These are phyloP conservation scores for Chimonanthus salicifolius DNA, from an alignment of 164 flowering plant genomes.

Conservation along the genomic window DNA sequence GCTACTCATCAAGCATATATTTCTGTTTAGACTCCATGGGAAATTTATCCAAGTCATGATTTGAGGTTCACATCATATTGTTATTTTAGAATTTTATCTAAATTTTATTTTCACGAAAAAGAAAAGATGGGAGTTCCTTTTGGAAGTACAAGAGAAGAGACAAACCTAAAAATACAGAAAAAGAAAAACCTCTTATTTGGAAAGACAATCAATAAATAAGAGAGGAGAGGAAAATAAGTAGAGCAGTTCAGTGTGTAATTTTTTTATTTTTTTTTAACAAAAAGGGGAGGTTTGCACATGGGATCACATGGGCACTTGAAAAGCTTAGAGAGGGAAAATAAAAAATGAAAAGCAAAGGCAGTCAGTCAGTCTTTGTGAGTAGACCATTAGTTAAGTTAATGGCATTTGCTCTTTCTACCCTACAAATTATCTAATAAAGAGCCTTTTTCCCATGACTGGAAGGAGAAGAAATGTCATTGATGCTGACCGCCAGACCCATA, in stretches of 20 bases:
- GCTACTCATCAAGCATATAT: not conserved
- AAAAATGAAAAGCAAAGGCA: too few species aligned
- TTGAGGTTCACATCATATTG: not conserved
- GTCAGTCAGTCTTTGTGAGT: not conserved
- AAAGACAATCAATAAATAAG: not conserved
- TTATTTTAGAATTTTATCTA: not conserved
- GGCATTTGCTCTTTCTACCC: not conserved
- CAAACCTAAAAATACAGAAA: not conserved
- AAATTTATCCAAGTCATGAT: not conserved
- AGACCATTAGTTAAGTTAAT: not conserved
- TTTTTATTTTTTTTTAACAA: too few species aligned
- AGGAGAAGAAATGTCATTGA: too few species aligned
- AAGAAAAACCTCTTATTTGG: not conserved
- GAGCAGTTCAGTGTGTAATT: not conserved
- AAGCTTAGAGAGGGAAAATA: not conserved
- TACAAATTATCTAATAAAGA: too few species aligned
- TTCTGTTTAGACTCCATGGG: not conserved
- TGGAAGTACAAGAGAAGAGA: not conserved
- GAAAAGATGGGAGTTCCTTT: not conserved
- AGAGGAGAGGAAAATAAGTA: not conserved
- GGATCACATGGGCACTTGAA: constrained; percentile 1
- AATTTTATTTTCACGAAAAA: too few species aligned
- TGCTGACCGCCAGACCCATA: too few species aligned
- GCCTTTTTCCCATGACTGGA: too few species aligned
- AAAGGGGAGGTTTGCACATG: not conserved